These are phyloP conservation scores for Pulveroboletus sp. DNA, from an alignment of 768 basidiomycete species.

Conservation along the genomic window DNA sequence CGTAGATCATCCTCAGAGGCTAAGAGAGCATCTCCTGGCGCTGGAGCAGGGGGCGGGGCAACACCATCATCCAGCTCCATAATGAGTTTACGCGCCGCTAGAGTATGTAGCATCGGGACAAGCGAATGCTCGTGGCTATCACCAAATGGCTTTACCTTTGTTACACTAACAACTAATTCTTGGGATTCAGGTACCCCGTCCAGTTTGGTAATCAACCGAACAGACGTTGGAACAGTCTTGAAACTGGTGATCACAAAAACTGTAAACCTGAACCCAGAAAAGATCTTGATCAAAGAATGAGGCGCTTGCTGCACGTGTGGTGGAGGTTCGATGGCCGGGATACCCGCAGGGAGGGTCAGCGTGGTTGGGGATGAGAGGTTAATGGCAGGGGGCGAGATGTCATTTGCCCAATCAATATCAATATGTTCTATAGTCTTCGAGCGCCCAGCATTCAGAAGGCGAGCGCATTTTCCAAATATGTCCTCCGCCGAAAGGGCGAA, in stretches of 20 bases:
- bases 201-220: constrained; percentile 28
- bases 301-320: constrained; percentile 35
- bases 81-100: constrained; percentile 55
- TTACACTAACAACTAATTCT: constrained; percentile 20
- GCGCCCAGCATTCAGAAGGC: constrained; percentile 50
- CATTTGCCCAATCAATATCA: constrained; percentile 47
- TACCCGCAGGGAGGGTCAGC: constrained; percentile 8
- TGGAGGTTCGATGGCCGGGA: constrained; percentile 32
- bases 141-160: constrained; percentile 25
- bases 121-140: constrained; percentile 7
- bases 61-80: constrained; percentile 43
- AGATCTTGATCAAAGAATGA: constrained; percentile 28
- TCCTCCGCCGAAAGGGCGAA: constrained; percentile 45
- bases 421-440: constrained; percentile 45
- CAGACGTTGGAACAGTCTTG: constrained; percentile 20
- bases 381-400: not conserved
- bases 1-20: constrained; percentile 33
- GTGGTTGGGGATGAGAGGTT: constrained; percentile 15
- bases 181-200: constrained; percentile 21
- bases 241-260: constrained; percentile 32
- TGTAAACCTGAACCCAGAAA: constrained; percentile 32
- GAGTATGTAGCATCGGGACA: constrained; percentile 45
- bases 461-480: constrained; percentile 47
- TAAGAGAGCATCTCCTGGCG: constrained; percentile 21
- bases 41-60: constrained; percentile 32